phyloP scores from a whole-genome alignment of 192 early-diverging fungal genomes.

The Lunasporangiospora selenospora region DNA sequence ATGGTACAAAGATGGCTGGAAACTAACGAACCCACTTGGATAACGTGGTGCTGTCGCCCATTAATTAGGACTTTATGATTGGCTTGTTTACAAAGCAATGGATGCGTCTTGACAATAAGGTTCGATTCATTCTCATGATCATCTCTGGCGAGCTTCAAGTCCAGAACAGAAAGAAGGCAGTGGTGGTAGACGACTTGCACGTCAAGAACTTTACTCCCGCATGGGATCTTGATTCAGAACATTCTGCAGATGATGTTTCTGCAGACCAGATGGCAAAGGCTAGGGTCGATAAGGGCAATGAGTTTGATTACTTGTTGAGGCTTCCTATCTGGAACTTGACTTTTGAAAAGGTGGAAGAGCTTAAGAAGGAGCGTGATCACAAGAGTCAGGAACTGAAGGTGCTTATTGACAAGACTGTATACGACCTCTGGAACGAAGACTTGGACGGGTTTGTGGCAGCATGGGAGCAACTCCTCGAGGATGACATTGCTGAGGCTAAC shows the following conservation, averaged over 20 bases:
- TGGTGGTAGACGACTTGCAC: slow-evolving; percentile 77
- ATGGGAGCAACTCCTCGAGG: slow-evolving; percentile 69
- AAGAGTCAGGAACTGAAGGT: slow-evolving; percentile 75
- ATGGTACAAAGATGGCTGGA: not conserved
- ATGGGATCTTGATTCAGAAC: slow-evolving; percentile 51
- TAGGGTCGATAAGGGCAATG: slow-evolving; percentile 44
- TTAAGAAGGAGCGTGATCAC: slow-evolving; percentile 69
- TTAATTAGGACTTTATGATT: slow-evolving; percentile 61
- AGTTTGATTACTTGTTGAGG: slow-evolving; percentile 86
- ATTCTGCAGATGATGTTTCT: slow-evolving; percentile 40
- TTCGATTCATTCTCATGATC: slow-evolving; percentile 90
- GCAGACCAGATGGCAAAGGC: slow-evolving; percentile 55
- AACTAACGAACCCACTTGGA: not conserved
- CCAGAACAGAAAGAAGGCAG: slow-evolving; percentile 85
- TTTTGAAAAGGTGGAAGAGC: slow-evolving; percentile 78
- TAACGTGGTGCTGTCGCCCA: not conserved
- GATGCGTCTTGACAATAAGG: slow-evolving; percentile 80
- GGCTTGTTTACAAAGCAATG: slow-evolving; percentile 69
- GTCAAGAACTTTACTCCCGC: slow-evolving; percentile 71
- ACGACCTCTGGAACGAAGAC: slow-evolving; percentile 86
- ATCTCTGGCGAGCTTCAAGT: slow-evolving; percentile 83
- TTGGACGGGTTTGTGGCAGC: slow-evolving; percentile 81
- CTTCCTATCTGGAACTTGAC: slow-evolving; percentile 95
- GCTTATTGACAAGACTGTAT: slow-evolving; percentile 67
- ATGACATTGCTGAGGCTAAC: slow-evolving; percentile 33